phyloP scores from a whole-genome alignment of 352 stramenopile species.

The Pythium scleroteichum region DNA sequence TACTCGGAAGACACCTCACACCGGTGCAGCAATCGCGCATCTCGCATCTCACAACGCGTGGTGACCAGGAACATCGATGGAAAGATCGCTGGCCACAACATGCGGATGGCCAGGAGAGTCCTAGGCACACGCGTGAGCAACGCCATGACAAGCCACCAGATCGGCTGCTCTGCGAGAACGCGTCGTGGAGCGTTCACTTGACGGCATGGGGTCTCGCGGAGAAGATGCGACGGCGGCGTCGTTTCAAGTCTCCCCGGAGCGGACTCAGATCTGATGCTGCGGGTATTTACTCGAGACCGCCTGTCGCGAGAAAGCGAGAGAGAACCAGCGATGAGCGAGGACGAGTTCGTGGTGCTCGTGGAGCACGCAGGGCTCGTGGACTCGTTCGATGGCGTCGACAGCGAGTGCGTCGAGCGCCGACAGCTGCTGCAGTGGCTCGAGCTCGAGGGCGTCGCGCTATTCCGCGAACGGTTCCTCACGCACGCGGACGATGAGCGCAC shows the following conservation, averaged over 20 bases:
- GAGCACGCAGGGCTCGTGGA: slow-evolving; percentile 81
- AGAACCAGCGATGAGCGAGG: slow-evolving; percentile 60
- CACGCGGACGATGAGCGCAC: neutral
- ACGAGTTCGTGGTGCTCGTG: slow-evolving; percentile 85
- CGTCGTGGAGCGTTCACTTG: no score
- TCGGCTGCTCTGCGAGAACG: no score
- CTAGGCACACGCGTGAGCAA: no score
- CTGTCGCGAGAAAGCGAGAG: neutral
- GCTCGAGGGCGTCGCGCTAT: slow-evolving; percentile 66
- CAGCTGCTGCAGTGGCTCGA: slow-evolving; percentile 73
- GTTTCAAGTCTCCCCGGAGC: no score
- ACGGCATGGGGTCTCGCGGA: no score
- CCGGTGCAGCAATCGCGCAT: neutral
- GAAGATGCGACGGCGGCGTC: no score
- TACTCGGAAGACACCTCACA: no score
- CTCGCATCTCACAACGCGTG: neutral
- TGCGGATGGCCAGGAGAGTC: neutral
- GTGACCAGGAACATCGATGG: neutral
- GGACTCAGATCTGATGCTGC: neutral
- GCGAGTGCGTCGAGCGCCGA: slow-evolving; percentile 70
- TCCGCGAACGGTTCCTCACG: slow-evolving; percentile 39
- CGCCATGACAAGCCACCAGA: no score
- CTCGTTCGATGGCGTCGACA: slow-evolving; percentile 60
- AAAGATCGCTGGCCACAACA: neutral
- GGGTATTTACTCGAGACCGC: no score